Evolutionary conservation across 345 rosid genomes (phyloP).

Genomic region (Odontarrhena argentea): DNA sequence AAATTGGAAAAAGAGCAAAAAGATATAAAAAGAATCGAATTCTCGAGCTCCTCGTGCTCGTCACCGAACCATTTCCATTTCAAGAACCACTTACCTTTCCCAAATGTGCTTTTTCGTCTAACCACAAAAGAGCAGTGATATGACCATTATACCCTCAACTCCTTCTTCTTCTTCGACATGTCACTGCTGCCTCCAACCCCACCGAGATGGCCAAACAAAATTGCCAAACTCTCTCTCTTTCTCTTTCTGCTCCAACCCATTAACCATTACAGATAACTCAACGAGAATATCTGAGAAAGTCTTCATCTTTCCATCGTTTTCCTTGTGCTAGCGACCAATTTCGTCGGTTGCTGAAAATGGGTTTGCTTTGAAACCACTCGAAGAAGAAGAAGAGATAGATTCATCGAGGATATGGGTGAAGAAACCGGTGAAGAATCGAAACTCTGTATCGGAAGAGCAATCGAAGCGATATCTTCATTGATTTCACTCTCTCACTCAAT

Average conservation of each 20-base stretch:
- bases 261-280: constrained; percentile 14
- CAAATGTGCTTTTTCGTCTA: constrained; percentile 33
- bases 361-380: constrained; percentile 38
- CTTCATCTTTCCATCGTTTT: constrained; percentile 29
- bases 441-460: constrained; percentile 46
- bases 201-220: constrained; percentile 36
- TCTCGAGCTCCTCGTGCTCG: constrained; percentile 30
- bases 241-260: constrained; percentile 26
- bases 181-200: constrained; percentile 42
- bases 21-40: neutral
- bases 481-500: constrained; percentile 66
- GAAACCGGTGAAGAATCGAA: constrained; percentile 40
- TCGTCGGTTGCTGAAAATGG: constrained; percentile 41
- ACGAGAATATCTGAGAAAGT: constrained; percentile 40
- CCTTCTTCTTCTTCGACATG: constrained; percentile 38
- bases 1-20: neutral
- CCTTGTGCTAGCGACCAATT: constrained; percentile 15
- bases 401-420: constrained; percentile 34
- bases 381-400: constrained; percentile 36
- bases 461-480: constrained; percentile 63
- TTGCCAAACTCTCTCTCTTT: constrained; percentile 27
- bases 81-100: constrained; percentile 30
- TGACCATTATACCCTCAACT: constrained; percentile 33
- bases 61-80: constrained; percentile 29
- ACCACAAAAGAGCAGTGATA: neutral